A percentile compares a stretch with the other conserved stretches of the same genome.
phyloP scores from a whole-genome alignment of 2,329 filamentous ascomycete genomes.

The Plenodomus lindquistii region DNA sequence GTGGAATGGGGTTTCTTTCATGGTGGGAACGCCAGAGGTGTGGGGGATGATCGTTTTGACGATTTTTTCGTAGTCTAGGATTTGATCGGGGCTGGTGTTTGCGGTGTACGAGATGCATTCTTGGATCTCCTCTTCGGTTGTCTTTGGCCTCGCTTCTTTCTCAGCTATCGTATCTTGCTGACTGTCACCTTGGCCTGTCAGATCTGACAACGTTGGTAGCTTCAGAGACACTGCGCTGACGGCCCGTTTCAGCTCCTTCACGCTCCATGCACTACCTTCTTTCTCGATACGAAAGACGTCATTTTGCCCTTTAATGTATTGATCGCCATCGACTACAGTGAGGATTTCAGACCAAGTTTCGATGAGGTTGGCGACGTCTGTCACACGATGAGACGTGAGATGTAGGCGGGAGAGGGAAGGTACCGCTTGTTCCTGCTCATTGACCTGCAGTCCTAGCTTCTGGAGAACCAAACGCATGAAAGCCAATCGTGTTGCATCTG shows the following conservation, averaged over 20 bases:
- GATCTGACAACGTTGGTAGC: conserved; percentile 25
- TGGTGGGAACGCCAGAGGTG: conserved; percentile 66
- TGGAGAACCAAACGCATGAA: conserved; percentile 80
- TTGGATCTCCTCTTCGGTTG: conserved; percentile 33
- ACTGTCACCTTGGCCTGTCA: conserved; percentile 26
- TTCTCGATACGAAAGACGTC: conserved; percentile 82
- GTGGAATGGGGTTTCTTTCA: conserved; percentile 82
- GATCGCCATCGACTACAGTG: conserved; percentile 64
- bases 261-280: conserved; percentile 53
- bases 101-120: conserved; percentile 35
- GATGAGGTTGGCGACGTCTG: conserved; percentile 70
- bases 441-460: conserved; percentile 82
- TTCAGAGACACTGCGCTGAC: conserved; percentile 37
- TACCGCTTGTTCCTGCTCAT: conserved; percentile 67
- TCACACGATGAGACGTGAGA: conserved; percentile 70
- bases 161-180: neutral
- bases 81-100: conserved; percentile 55
- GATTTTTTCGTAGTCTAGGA: conserved; percentile 74
- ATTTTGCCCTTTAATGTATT: conserved; percentile 77
- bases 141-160: conserved; percentile 27
- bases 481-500: conserved; percentile 69
- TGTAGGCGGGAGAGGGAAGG: conserved; percentile 83
- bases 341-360: conserved; percentile 69
- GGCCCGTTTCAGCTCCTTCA: conserved; percentile 38
- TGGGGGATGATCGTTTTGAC: conserved; percentile 77